Conservation (phyloP, 805 yeast species). For the Yarrowia alimentaria region DNA sequence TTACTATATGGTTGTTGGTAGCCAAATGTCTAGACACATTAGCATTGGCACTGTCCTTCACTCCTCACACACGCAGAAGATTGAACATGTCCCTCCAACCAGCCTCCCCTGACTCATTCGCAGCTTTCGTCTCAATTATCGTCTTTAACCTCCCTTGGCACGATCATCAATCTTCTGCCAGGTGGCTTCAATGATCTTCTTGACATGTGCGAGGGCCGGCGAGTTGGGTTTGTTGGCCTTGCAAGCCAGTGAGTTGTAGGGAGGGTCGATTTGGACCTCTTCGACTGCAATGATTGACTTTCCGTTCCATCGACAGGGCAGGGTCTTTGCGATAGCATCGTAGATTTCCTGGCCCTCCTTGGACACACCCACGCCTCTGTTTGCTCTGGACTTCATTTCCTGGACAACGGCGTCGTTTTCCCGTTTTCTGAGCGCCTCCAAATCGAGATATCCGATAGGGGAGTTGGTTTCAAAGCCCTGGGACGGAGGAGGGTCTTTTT, state of each 20-base stretch:
- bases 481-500: slow-evolving; percentile 12
- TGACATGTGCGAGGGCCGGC: slow-evolving; percentile 44
- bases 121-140: too few species aligned
- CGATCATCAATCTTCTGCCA: slow-evolving; percentile 48
- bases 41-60: too few species aligned
- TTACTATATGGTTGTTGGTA: too few species aligned
- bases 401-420: slow-evolving; percentile 8
- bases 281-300: slow-evolving; percentile 48
- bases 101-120: too few species aligned
- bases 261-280: slow-evolving; percentile 48
- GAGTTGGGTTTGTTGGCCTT: slow-evolving; percentile 37
- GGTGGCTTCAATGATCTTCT: slow-evolving; percentile 51
- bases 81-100: too few species aligned
- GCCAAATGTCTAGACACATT: too few species aligned
- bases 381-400: slow-evolving; percentile 1
- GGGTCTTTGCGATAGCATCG: slow-evolving; percentile 47
- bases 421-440: slow-evolving; percentile 5
- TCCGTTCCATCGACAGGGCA: slow-evolving; percentile 48
- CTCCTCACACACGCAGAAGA: too few species aligned
- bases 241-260: slow-evolving; percentile 43
- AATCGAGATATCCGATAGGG: slow-evolving; percentile 7
- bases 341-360: slow-evolving; percentile 48
- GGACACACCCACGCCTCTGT: slow-evolving; percentile 41
- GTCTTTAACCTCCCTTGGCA: slow-evolving; percentile 55
- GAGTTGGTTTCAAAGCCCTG: slow-evolving; percentile 1